phyloP scores from a whole-genome alignment of 83 land plant genomes.

The Diphasiastrum complanatum region DNA sequence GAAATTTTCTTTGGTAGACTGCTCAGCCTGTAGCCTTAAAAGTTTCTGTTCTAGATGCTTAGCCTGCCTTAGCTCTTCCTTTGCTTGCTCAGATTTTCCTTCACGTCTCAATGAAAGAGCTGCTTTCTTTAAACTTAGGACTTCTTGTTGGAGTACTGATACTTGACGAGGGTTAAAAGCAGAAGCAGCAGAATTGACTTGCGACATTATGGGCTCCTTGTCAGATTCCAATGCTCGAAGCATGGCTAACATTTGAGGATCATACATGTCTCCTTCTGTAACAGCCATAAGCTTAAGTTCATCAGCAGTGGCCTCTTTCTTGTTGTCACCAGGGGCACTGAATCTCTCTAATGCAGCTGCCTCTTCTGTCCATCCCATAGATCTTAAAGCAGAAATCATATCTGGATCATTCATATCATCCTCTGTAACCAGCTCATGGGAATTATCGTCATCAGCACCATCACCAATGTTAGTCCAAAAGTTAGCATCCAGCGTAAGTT shows the following conservation, averaged over 20 bases:
- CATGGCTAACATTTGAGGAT: no score
- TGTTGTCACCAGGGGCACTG: neutral
- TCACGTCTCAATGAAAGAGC: slow-evolving; percentile 65
- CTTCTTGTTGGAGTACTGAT: slow-evolving; percentile 59
- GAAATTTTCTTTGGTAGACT: neutral
- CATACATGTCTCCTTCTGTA: neutral
- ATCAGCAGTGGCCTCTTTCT: neutral
- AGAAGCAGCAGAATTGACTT: slow-evolving; percentile 29
- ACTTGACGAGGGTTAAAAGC: slow-evolving; percentile 42
- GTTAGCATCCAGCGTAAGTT: no score
- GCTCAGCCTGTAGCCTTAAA: neutral
- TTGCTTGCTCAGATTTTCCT: neutral
- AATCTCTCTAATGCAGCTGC: slow-evolving; percentile 17
- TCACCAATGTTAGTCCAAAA: no score
- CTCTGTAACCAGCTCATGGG: slow-evolving; percentile 18
- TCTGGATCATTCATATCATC: slow-evolving; percentile 37
- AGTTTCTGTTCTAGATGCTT: neutral
- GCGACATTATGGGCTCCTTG: neutral
- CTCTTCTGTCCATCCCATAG: slow-evolving; percentile 43
- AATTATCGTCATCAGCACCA: neutral
- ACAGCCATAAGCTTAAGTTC: neutral
- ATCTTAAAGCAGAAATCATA: slow-evolving; percentile 29
- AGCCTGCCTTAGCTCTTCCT: neutral
- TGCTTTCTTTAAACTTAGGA: slow-evolving; percentile 50
- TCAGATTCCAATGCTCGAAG: no score